Evolutionary conservation across 352 stramenopile species (phyloP).

Genomic region (Pythium phragmitis): DNA sequence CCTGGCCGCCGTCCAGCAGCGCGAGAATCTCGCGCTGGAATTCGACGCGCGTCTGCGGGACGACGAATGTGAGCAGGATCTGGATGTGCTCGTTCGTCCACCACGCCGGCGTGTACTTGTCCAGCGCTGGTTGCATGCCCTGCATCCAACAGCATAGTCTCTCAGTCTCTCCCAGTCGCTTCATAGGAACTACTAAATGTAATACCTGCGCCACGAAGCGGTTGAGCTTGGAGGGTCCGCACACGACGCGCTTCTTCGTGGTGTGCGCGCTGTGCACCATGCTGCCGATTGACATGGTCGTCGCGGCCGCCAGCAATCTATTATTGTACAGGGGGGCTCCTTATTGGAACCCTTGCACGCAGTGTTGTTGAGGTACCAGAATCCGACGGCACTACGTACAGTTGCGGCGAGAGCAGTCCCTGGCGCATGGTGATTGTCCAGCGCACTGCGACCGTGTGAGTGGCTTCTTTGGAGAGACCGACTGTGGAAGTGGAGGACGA

Average conservation of each 20-base stretch:
- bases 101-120: constrained; percentile 63
- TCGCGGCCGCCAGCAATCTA: constrained; percentile 4
- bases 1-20: constrained; percentile 57
- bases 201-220: constrained; percentile 47
- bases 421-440: constrained; percentile 1
- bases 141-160: neutral
- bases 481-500: neutral
- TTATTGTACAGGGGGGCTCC: neutral
- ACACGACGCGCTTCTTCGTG: constrained; percentile 51
- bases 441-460: too few relatives aligned
- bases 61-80: constrained; percentile 64
- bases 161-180: too few relatives aligned
- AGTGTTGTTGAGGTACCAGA: neutral
- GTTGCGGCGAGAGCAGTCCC: constrained; percentile 6
- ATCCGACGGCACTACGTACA: neutral
- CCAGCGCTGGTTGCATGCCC: constrained; percentile 48
- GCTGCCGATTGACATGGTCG: constrained; percentile 7
- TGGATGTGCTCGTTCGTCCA: constrained; percentile 75
- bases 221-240: constrained; percentile 60
- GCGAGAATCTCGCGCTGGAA: constrained; percentile 62
- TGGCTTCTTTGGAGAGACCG: too few relatives aligned
- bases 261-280: constrained; percentile 6
- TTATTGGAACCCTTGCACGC: neutral
- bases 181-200: neutral
- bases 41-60: constrained; percentile 47